Evolutionary conservation across 2,329 filamentous ascomycete species (phyloP).

Genomic region (Pseudogymnoascus sp.): DNA sequence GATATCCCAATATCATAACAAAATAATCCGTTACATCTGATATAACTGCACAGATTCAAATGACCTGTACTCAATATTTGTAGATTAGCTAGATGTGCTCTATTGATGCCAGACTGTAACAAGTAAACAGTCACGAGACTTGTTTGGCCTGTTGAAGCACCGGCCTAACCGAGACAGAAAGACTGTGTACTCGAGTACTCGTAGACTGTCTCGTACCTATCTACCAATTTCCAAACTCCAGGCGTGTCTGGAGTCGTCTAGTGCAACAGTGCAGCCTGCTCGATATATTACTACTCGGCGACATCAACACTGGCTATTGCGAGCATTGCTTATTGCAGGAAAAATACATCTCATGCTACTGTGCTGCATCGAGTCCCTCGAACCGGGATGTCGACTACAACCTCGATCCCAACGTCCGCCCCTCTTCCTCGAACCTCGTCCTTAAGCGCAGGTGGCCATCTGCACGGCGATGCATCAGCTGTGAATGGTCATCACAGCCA

Average conservation of each 20-base stretch:
- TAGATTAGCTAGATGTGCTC: conserved; percentile 4
- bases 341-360: not conserved
- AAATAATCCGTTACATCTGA: not conserved
- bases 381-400: conserved; percentile 27
- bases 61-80: not conserved
- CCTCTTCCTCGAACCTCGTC: conserved; percentile 25
- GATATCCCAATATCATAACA: conserved; percentile 6
- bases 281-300: not conserved
- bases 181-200: conserved; percentile 7
- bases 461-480: conserved; percentile 22
- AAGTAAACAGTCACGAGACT: conserved; percentile 8
- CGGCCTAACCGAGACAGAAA: conserved; percentile 9
- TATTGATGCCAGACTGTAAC: conserved; percentile 3
- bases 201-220: conserved; percentile 7
- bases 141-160: not conserved
- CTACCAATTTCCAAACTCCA: conserved; percentile 8
- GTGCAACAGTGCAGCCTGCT: conserved; percentile 6
- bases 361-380: conserved; percentile 2
- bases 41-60: not conserved
- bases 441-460: conserved; percentile 21
- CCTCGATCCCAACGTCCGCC: conserved; percentile 31
- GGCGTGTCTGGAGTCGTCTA: conserved; percentile 7
- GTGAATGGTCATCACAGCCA: conserved; percentile 30
- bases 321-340: not conserved
- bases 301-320: not conserved